phyloP scores from a whole-genome alignment of 2,329 filamentous ascomycete genomes.

The Diaporthe ampelina region DNA sequence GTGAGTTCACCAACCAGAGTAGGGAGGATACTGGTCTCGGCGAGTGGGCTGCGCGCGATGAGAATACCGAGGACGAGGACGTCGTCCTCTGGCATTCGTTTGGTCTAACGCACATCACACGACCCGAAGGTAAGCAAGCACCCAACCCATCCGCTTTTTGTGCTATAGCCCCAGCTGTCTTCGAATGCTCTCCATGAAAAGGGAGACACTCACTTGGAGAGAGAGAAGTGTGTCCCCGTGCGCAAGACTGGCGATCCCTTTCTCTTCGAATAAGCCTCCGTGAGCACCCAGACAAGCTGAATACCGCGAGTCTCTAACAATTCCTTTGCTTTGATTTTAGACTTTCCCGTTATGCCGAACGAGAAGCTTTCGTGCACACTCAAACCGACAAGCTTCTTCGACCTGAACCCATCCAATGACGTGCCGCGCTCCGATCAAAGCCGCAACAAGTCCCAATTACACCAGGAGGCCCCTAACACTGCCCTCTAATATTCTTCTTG shows the following conservation, averaged over 20 bases:
- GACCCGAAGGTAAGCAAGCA: background rate
- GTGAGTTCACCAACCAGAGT: constrained; percentile 1
- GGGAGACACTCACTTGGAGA: background rate
- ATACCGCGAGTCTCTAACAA: background rate
- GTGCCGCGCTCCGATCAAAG: background rate
- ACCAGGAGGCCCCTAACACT: background rate
- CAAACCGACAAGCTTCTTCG: constrained; percentile 5
- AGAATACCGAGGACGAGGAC: background rate
- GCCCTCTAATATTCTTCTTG: background rate
- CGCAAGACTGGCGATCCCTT: too few relatives aligned
- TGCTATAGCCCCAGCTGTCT: background rate
- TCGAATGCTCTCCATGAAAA: background rate
- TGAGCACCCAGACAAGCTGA: too few relatives aligned
- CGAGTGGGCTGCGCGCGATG: background rate
- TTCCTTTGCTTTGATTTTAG: too few relatives aligned
- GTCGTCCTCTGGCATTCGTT: background rate
- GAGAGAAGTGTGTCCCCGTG: too few relatives aligned
- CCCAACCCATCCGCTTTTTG: background rate
- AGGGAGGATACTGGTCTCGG: background rate
- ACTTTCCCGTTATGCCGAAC: background rate
- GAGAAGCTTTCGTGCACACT: constrained; percentile 1
- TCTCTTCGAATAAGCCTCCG: too few relatives aligned
- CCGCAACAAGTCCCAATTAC: background rate
- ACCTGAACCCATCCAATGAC: background rate
- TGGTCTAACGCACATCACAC: background rate